These are phyloP conservation scores for Neotropicomus parvogracilis DNA, from an alignment of 1,284 basidiomycete genomes.

Conservation along the genomic window DNA sequence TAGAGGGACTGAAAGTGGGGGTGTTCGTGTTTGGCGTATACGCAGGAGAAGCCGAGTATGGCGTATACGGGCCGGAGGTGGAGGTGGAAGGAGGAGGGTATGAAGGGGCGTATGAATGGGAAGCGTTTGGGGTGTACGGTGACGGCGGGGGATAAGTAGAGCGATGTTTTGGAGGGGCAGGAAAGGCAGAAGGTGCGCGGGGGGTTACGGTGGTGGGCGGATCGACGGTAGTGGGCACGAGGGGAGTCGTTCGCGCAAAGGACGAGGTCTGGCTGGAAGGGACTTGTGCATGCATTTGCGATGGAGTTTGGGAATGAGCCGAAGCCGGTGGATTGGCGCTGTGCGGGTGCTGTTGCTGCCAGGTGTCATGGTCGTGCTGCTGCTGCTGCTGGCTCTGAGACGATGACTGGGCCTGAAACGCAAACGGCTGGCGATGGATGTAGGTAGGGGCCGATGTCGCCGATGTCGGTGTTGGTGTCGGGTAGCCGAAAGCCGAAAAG, in stretches of 20 bases:
- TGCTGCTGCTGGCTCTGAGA: conserved; percentile 34
- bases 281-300: conserved; percentile 25
- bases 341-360: conserved; percentile 30
- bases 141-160: conserved; percentile 20
- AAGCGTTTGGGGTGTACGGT: conserved; percentile 22
- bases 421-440: conserved; percentile 25
- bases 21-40: conserved; percentile 24
- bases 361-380: conserved; percentile 29
- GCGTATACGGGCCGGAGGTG: conserved; percentile 18
- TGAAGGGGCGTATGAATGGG: conserved; percentile 17
- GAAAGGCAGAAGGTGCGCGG: conserved; percentile 17
- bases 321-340: conserved; percentile 14
- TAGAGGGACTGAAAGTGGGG: conserved; percentile 24
- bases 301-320: conserved; percentile 21
- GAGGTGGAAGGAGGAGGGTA: conserved; percentile 20
- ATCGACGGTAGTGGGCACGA: conserved; percentile 39
- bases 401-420: conserved; percentile 24
- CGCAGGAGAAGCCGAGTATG: conserved; percentile 23
- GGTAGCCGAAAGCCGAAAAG: conserved; percentile 27
- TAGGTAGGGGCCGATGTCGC: conserved; percentile 28
- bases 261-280: conserved; percentile 17
- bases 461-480: conserved; percentile 26
- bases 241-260: conserved; percentile 30
- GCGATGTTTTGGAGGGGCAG: conserved; percentile 25
- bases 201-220: conserved; percentile 17